Evolutionary conservation across 2,329 filamentous ascomycete genomes (phyloP).

Genomic region (Sclerotinia sclerotiorum): DNA sequence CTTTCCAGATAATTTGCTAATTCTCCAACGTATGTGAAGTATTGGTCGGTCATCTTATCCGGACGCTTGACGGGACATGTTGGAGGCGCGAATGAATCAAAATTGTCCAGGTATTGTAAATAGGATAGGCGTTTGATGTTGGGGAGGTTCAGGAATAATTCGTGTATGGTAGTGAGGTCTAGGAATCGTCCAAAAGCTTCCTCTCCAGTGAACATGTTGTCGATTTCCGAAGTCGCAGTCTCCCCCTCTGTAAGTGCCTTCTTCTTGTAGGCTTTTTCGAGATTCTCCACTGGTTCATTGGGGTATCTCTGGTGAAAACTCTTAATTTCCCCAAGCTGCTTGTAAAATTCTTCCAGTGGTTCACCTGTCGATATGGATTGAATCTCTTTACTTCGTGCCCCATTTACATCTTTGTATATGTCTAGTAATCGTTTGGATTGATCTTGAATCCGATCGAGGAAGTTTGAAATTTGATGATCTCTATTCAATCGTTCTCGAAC

Average conservation of each 20-base stretch:
- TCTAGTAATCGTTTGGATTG: constrained; percentile 79
- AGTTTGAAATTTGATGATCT: constrained; percentile 87
- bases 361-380: constrained; percentile 82
- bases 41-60: constrained; percentile 89
- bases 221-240: constrained; percentile 66
- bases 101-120: constrained; percentile 86
- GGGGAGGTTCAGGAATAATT: constrained; percentile 86
- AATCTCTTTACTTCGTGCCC: constrained; percentile 72
- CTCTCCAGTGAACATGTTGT: constrained; percentile 93
- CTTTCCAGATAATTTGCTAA: constrained; percentile 81
- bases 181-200: constrained; percentile 92
- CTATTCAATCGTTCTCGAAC: constrained; percentile 85
- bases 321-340: constrained; percentile 76
- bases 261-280: constrained; percentile 86
- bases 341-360: constrained; percentile 88
- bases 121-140: constrained; percentile 84
- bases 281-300: constrained; percentile 91
- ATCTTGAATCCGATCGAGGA: constrained; percentile 81
- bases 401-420: constrained; percentile 80
- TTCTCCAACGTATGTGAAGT: constrained; percentile 83
- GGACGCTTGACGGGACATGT: constrained; percentile 71
- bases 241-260: constrained; percentile 64
- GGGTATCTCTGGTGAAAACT: constrained; percentile 89
- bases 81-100: constrained; percentile 80
- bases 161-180: constrained; percentile 80